These are phyloP conservation scores for Pythium sukuiense DNA, from an alignment of 352 stramenopile genomes.

Conservation along the genomic window DNA sequence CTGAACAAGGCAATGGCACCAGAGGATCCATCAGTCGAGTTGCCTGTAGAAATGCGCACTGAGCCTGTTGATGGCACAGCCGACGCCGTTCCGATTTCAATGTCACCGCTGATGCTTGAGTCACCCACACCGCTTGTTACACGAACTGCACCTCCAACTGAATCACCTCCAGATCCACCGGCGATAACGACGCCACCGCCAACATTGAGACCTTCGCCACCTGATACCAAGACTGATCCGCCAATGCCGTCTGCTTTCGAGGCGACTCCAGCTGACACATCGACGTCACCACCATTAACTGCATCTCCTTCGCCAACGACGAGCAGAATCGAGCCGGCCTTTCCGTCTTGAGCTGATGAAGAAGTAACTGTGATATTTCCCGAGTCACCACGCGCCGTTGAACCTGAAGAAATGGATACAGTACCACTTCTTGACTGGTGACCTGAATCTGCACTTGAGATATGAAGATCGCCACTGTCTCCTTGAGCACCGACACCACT, in stretches of 20 bases:
- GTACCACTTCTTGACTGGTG: conserved; percentile 4
- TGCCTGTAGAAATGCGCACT: conserved; percentile 25
- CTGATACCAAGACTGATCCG: conserved; percentile 13
- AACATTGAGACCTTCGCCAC: conserved; percentile 8
- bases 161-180: conserved; percentile 16
- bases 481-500: conserved; percentile 4
- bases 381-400: background rate
- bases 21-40: conserved; percentile 6
- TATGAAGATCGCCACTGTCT: conserved; percentile 16
- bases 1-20: conserved; percentile 1
- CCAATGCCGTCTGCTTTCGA: conserved; percentile 8
- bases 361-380: conserved; percentile 1
- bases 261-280: background rate
- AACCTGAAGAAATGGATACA: background rate
- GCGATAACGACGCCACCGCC: conserved; percentile 16
- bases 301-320: background rate
- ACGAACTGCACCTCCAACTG: conserved; percentile 25
- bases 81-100: conserved; percentile 27
- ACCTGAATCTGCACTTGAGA: conserved; percentile 8
- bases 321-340: background rate
- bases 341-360: background rate
- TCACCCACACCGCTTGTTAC: conserved; percentile 27
- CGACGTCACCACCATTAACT: background rate
- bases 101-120: conserved; percentile 25
- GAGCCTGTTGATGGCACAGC: conserved; percentile 30